A percentile compares a stretch with the other conserved stretches of the same genome.
phyloP scores from a whole-genome alignment of 148 eudicot genomes.

The Nepenthes mirabilis region DNA sequence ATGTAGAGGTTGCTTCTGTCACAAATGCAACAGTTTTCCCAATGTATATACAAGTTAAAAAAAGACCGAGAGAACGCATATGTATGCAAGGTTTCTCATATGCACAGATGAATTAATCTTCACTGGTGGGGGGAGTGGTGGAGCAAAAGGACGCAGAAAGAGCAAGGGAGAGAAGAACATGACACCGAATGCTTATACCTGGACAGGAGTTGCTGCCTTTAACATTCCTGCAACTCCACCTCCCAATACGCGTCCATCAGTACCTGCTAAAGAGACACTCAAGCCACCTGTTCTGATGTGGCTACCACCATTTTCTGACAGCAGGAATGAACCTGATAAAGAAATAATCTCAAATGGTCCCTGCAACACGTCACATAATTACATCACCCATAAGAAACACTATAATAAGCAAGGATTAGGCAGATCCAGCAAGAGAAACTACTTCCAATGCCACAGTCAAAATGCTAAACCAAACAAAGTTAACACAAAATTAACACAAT shows the following conservation, averaged over 20 bases:
- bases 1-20: too few relatives aligned
- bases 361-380: slow-evolving; percentile 24
- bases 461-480: too few relatives aligned
- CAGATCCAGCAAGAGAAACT: too few relatives aligned
- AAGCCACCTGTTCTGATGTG: slow-evolving; percentile 53
- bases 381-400: background rate
- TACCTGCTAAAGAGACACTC: slow-evolving; percentile 69
- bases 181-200: slow-evolving; percentile 25
- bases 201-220: slow-evolving; percentile 70
- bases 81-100: too few relatives aligned
- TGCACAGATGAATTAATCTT: too few relatives aligned
- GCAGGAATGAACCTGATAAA: slow-evolving; percentile 63
- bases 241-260: slow-evolving; percentile 82
- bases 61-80: too few relatives aligned
- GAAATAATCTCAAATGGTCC: slow-evolving; percentile 90
- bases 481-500: too few relatives aligned
- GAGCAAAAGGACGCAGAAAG: background rate
- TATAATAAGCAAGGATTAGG: background rate
- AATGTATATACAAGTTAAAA: too few relatives aligned
- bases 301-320: slow-evolving; percentile 57
- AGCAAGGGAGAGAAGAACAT: background rate
- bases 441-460: too few relatives aligned
- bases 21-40: too few relatives aligned
- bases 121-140: background rate
- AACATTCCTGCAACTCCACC: slow-evolving; percentile 78